A percentile compares a stretch with the other conserved stretches of the same genome.
Conservation (phyloP, 352 stramenopile species). For the Globisporangium canariense region DNA sequence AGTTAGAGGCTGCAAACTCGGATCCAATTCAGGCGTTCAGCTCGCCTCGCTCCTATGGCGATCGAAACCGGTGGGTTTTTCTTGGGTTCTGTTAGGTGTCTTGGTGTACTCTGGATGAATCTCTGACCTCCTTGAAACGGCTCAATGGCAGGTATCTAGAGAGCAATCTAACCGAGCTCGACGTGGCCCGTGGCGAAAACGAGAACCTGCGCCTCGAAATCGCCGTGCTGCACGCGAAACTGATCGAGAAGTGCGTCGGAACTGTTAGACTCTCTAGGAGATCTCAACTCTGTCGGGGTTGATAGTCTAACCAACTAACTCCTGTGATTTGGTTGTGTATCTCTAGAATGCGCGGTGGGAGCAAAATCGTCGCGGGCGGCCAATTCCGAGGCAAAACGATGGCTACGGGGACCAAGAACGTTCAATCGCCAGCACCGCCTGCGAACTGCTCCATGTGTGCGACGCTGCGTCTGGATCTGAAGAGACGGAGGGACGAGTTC, state of each 20-base stretch:
- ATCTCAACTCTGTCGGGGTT: neutral
- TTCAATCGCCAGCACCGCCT: neutral
- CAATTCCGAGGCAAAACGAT: conserved; percentile 31
- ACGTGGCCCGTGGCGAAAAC: conserved; percentile 24
- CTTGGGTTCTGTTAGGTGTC: neutral
- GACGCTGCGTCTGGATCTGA: conserved; percentile 16
- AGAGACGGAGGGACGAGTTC: conserved; percentile 20
- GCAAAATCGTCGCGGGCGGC: conserved; percentile 33
- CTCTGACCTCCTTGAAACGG: neutral
- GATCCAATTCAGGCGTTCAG: conserved; percentile 3
- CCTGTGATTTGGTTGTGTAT: neutral
- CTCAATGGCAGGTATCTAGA: neutral
- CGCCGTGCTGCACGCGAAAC: conserved; percentile 22
- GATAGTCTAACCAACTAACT: neutral
- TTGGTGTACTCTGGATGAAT: neutral
- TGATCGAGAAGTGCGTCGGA: conserved; percentile 32
- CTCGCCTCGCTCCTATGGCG: neutral
- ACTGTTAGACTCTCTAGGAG: neutral
- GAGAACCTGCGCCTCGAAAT: conserved; percentile 27
- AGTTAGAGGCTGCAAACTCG: conserved; percentile 2
- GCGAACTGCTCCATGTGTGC: conserved; percentile 21
- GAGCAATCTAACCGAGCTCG: neutral
- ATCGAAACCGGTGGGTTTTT: neutral
- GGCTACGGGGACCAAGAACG: neutral
- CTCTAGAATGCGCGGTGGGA: conserved; percentile 32